Percentiles rank a stretch among this genome's conserved stretches.
Conservation (phyloP, 192 early-diverging fungal genomes). For the Chytriomyces sp. region DNA sequence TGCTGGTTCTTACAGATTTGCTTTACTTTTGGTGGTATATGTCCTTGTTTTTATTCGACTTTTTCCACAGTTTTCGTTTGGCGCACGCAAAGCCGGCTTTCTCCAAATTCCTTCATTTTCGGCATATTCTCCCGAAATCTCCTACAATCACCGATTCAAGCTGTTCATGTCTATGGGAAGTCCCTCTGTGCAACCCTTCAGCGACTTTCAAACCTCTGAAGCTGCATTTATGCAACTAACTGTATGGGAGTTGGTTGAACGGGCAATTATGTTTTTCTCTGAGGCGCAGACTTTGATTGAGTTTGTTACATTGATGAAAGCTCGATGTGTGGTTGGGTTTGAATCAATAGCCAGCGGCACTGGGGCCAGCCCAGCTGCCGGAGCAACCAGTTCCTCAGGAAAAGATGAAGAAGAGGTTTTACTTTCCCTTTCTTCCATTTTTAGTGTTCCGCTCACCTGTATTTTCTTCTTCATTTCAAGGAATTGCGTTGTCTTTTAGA, state of each 20-base stretch:
- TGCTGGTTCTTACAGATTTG: slow-evolving; percentile 9
- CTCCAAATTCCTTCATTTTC: slow-evolving; percentile 3
- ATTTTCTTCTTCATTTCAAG: background rate
- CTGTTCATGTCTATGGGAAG: slow-evolving; percentile 21
- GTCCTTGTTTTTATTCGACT: background rate
- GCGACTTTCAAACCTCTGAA: slow-evolving; percentile 19
- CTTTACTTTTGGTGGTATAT: background rate
- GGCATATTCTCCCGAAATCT: slow-evolving; percentile 22
- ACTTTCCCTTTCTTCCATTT: background rate
- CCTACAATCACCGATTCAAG: slow-evolving; percentile 36
- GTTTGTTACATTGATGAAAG: background rate
- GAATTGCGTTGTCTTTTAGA: background rate
- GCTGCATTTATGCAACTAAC: background rate
- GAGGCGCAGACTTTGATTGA: background rate
- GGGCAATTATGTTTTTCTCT: background rate
- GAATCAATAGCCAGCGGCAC: background rate
- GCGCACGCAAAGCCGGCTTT: background rate
- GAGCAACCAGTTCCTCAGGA: background rate
- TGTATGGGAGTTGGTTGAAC: background rate
- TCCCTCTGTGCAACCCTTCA: slow-evolving; percentile 18
- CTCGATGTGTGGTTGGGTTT: background rate
- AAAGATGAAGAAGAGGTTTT: background rate
- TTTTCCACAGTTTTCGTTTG: slow-evolving; percentile 8
- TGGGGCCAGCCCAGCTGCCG: background rate
- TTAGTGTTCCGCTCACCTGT: background rate